Percentiles rank a stretch among this genome's conserved stretches.
Conservation (phyloP, 257 asterid genomes). For the Solanum boliviense region DNA sequence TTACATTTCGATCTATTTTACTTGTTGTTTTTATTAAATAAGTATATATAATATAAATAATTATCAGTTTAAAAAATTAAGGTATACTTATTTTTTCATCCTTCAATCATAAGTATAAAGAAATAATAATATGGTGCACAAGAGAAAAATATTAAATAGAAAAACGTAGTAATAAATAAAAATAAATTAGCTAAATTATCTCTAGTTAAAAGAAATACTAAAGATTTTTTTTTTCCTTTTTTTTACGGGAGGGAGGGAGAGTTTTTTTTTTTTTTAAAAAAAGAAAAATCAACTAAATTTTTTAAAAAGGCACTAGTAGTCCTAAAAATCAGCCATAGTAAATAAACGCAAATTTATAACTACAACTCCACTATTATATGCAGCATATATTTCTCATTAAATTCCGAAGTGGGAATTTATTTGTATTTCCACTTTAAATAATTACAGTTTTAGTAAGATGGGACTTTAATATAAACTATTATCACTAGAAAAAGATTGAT, state of each 20-base stretch:
- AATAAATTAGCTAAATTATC: too few relatives aligned
- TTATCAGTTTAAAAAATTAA: too few relatives aligned
- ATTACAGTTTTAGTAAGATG: not conserved
- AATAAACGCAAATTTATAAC: not conserved
- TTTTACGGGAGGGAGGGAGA: not conserved
- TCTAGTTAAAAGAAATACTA: not conserved
- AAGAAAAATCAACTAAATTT: not conserved
- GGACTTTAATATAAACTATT: too few relatives aligned
- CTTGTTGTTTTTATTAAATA: too few relatives aligned
- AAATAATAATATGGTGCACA: too few relatives aligned
- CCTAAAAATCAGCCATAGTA: not conserved
- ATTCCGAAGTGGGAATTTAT: not conserved
- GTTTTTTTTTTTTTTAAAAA: too few relatives aligned
- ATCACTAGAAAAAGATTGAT: not conserved
- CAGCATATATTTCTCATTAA: not conserved
- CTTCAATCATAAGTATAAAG: too few relatives aligned
- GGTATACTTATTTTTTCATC: too few relatives aligned
- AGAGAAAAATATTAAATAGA: too few relatives aligned
- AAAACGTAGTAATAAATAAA: too few relatives aligned
- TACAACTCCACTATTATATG: not conserved
- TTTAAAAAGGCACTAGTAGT: not conserved
- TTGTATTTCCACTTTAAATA: not conserved
- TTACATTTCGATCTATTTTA: not conserved
- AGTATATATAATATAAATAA: too few relatives aligned
- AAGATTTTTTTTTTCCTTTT: not conserved